Evolutionary conservation across 2,329 filamentous ascomycete genomes (phyloP), one percentile per base, ranked within the genome.

Genomic region (Nakataea oryzae): DNA sequence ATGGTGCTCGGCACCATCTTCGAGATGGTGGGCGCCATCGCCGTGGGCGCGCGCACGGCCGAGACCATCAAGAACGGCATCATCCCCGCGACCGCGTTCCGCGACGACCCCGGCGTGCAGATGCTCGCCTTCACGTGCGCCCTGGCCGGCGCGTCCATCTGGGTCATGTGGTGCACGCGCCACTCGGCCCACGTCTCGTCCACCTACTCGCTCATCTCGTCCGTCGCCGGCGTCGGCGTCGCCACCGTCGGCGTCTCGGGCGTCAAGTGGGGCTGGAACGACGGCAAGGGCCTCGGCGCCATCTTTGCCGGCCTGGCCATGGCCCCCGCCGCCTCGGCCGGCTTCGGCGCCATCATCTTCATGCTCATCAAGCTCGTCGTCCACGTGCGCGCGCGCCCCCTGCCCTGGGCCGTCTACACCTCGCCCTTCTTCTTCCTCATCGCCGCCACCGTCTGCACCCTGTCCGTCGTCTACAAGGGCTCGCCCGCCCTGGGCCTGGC

Each of bases 391-490:
- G 86, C 81, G 74, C 86, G 90, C 73, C 88, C 89, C 7, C 79
- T 90, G 2, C 81, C 79, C 8, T 90, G 87, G 87, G 88, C 88
- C 29, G 82, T 92, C 62, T 91, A 80, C 75, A 87, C 82, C 60
- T 86, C 87, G 1, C 89, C 89, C 12, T 84, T 89, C 75, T 92
- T 87, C 77, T 92, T 92, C 81, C 83, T 91, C 62, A 83, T 92
- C 63, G 87, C 89, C 62, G 87, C 81, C 62, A 90, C 87, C 63
- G 76, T 92, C 69, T 90, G 88, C 76, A 89, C 88, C 0, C 79
- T 93, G 6, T 90, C 87, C 56, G 86, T 93, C 68, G 88, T 92
- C 67, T 91, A 90, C 82, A 91, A 92, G 80, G 89, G 89, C 34
- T 90, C 88, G 12, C 88, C 89, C 28, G 86, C 79, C 63, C 81